Evolutionary conservation across 768 basidiomycete species (phyloP), one percentile per base, ranked within the genome.

Genomic region (Boletus fagicola): DNA sequence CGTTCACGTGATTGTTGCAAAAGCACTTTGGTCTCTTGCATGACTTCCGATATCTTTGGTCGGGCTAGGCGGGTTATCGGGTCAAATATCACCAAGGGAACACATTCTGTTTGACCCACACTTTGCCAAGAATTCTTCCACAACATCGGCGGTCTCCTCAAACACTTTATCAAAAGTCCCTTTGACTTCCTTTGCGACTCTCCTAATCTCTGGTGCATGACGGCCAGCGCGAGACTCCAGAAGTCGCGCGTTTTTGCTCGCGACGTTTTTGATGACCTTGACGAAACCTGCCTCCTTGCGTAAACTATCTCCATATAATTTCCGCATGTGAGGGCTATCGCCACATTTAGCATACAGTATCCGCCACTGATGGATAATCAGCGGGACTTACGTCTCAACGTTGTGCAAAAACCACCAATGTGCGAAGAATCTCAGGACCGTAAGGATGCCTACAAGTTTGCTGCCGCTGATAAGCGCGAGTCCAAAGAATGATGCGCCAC

Each of bases 251-350:
- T 93, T 92, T 76, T 87, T 88, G 67, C 81, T 86, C 4, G 94
- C 94, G 11, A 95, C 92, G 57, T 81, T 90, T 75, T 94, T 95
- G 72, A 99, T 87, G n/a, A 98, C 95, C 77, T 98, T 97, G 64
- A 96, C 92, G 61, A 98, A 90, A 51, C 97, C 97, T 1, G 95
- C 96, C 57, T 98, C 96, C 73, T 94, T 93, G 61, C 97, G 87
- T 13, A 99, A 77, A 15, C 90, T 86, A 66, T 95, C 86, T 3
- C 97, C 96, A 71, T 99, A 99, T 20, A 98, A 79, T 69, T 92
- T 94, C 59, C 83, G 86, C 97, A 98, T 98, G 74, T 98, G 97
- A n/a, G 97, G 97, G 64, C 96, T 98, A 53, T 45, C 44, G 12
- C 35, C 35, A 43, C 35, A 3, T 59, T 51, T 36, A 54, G 40